A percentile compares a stretch with the other conserved stretches of the same genome.
phyloP scores from a whole-genome alignment of 1,284 basidiomycete species.

The Porogramme epimiltina region DNA sequence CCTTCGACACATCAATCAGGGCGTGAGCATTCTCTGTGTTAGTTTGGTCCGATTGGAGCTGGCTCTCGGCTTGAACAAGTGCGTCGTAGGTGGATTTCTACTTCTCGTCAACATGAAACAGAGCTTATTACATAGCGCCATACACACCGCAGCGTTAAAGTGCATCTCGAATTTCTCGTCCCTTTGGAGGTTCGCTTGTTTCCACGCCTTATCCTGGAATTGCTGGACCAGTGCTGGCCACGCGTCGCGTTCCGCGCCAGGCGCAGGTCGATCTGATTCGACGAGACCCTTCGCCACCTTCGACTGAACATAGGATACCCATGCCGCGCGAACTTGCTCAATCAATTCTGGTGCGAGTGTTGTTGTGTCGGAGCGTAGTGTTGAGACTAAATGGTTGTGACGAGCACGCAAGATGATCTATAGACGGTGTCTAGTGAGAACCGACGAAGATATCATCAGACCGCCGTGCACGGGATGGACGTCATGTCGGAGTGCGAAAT shows the following conservation, averaged over 20 bases:
- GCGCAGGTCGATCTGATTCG: slow-evolving; percentile 44
- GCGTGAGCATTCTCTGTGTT: slow-evolving; percentile 53
- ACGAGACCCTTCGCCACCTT: slow-evolving; percentile 62
- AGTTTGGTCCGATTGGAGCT: slow-evolving; percentile 41
- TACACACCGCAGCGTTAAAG: slow-evolving; percentile 70
- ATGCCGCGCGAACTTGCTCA: slow-evolving; percentile 60
- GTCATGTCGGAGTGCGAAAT: too few species aligned
- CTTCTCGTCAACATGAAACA: slow-evolving; percentile 17
- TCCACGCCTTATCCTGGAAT: slow-evolving; percentile 63
- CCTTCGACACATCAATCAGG: slow-evolving; percentile 74
- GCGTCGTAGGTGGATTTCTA: slow-evolving; percentile 60
- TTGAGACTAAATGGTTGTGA: slow-evolving; percentile 80
- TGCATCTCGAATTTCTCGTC: slow-evolving; percentile 94
- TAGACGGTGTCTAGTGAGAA: slow-evolving; percentile 2
- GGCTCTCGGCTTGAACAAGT: slow-evolving; percentile 44
- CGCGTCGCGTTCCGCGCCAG: slow-evolving; percentile 49
- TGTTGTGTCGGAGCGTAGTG: slow-evolving; percentile 58
- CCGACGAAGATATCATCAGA: neutral
- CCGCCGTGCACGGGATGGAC: neutral
- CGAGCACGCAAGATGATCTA: slow-evolving; percentile 92
- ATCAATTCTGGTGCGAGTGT: slow-evolving; percentile 63
- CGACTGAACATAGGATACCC: slow-evolving; percentile 64
- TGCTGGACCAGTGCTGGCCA: slow-evolving; percentile 58
- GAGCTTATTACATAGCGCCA: neutral
- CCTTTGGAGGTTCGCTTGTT: slow-evolving; percentile 66